These are phyloP conservation scores for Leccinum subtestaceum DNA, from an alignment of 768 basidiomycete genomes.

Conservation along the genomic window DNA sequence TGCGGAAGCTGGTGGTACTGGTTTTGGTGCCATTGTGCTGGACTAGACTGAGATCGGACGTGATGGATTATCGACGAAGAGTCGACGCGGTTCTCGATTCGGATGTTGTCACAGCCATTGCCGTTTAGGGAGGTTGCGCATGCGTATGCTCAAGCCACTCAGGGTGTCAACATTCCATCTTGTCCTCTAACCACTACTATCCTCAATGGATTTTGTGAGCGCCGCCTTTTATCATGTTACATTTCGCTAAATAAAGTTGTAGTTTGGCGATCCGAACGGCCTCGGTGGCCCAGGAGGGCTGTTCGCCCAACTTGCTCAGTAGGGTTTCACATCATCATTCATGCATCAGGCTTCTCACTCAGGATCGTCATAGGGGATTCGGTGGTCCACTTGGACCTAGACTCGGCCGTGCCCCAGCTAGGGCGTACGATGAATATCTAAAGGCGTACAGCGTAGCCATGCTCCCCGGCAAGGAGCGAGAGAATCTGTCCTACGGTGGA, in stretches of 20 bases:
- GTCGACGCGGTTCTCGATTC: constrained; percentile 22
- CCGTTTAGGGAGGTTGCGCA: constrained; percentile 32
- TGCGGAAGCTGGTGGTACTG: constrained; percentile 21
- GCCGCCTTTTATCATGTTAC: background rate
- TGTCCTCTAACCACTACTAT: constrained; percentile 22
- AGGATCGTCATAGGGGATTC: constrained; percentile 44
- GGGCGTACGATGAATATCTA: constrained; percentile 87
- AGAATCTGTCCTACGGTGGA: constrained; percentile 94
- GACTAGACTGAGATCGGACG: constrained; percentile 10
- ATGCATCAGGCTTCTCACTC: constrained; percentile 15
- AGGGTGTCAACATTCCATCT: constrained; percentile 7
- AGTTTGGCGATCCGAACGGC: constrained; percentile 36
- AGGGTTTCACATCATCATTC: constrained; percentile 14
- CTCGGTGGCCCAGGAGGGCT: constrained; percentile 53
- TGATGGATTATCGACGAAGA: constrained; percentile 19
- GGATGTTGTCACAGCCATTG: constrained; percentile 24
- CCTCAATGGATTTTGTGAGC: constrained; percentile 41
- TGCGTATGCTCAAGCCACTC: constrained; percentile 20
- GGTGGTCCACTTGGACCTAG: constrained; percentile 47
- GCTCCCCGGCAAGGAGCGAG: constrained; percentile 80
- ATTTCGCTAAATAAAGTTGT: constrained; percentile 18
- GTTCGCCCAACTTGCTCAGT: constrained; percentile 68
- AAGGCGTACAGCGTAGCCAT: constrained; percentile 96
- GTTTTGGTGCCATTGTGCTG: constrained; percentile 30
- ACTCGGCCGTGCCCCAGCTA: constrained; percentile 52